A percentile compares a stretch with the other conserved stretches of the same genome.
Conservation (phyloP, 768 basidiomycete genomes). For the Auriculariales sp. region DNA sequence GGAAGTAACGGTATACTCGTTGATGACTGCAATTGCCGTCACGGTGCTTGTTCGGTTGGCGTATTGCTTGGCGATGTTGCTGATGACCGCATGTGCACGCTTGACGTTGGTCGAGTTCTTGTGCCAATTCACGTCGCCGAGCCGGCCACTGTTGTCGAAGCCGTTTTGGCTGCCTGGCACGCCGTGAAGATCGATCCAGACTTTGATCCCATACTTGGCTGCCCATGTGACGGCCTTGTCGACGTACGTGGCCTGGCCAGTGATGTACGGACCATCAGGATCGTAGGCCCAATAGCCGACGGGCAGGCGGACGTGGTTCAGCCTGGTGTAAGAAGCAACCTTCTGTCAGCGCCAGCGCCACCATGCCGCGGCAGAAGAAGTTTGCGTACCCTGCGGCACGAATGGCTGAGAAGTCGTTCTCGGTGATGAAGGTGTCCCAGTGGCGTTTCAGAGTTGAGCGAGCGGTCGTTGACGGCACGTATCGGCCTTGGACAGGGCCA, state of each 20-base stretch:
- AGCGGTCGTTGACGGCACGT: conserved; percentile 37
- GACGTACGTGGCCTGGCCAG: conserved; percentile 27
- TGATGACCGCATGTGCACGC: conserved; percentile 8
- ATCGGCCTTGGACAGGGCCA: conserved; percentile 22
- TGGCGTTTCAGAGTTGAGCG: conserved; percentile 37
- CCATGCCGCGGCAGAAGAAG: not conserved
- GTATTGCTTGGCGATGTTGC: conserved; percentile 6
- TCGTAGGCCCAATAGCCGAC: conserved; percentile 38
- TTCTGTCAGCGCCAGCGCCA: not conserved
- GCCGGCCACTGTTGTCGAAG: conserved; percentile 10
- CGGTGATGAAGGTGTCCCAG: conserved; percentile 60
- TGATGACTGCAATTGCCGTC: conserved; percentile 9
- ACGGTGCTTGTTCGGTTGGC: conserved; percentile 5
- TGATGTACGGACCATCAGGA: conserved; percentile 22
- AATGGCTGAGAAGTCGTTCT: conserved; percentile 35
- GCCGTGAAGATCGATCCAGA: conserved; percentile 40
- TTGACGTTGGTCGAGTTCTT: conserved; percentile 6
- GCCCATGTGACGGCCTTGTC: conserved; percentile 28
- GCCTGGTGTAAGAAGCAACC: not conserved
- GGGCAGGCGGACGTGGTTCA: conserved; percentile 31
- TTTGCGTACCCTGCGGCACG: conserved; percentile 1
- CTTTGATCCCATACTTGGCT: conserved; percentile 26
- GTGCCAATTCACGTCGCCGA: conserved; percentile 8
- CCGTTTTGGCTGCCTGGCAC: conserved; percentile 29
- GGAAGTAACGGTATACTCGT: conserved; percentile 10